Evolutionary conservation across 139 green algal genomes (phyloP).

Genomic region (Trebouxia sp.): DNA sequence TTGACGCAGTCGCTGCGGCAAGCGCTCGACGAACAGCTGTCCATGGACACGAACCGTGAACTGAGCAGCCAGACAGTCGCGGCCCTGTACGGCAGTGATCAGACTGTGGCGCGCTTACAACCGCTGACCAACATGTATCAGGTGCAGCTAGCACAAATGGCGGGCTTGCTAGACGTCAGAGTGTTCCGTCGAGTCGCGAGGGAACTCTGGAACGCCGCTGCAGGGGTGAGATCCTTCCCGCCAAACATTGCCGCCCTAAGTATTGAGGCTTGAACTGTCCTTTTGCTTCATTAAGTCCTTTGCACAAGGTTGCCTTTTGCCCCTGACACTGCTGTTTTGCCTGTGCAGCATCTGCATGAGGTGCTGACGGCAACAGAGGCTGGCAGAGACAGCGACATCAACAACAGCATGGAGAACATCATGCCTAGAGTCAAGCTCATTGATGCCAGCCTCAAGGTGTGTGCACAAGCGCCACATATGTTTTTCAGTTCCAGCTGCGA

Average conservation of each 20-base stretch:
- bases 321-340: no score
- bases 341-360: conserved; percentile 24
- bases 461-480: no score
- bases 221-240: conserved; percentile 21
- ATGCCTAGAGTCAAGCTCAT: conserved; percentile 24
- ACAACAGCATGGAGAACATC: conserved; percentile 32
- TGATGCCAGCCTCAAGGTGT: conserved; percentile 32
- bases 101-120: neutral
- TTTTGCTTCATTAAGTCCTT: no score
- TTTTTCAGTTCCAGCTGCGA: no score
- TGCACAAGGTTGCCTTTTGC: no score
- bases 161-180: conserved; percentile 1
- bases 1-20: neutral
- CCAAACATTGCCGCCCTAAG: neutral
- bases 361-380: conserved; percentile 7
- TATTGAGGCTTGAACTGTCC: no score
- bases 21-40: conserved; percentile 12
- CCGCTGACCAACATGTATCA: conserved; percentile 12
- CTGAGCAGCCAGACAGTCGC: neutral
- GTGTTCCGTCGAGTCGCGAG: conserved; percentile 7
- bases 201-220: conserved; percentile 33
- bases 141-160: conserved; percentile 12
- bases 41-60: neutral
- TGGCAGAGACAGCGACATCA: conserved; percentile 4
- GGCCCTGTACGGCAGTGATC: neutral